These are phyloP conservation scores for Nadsonia starkeyi-henricii DNA, from an alignment of 1,139 yeast species.

Conservation along the genomic window DNA sequence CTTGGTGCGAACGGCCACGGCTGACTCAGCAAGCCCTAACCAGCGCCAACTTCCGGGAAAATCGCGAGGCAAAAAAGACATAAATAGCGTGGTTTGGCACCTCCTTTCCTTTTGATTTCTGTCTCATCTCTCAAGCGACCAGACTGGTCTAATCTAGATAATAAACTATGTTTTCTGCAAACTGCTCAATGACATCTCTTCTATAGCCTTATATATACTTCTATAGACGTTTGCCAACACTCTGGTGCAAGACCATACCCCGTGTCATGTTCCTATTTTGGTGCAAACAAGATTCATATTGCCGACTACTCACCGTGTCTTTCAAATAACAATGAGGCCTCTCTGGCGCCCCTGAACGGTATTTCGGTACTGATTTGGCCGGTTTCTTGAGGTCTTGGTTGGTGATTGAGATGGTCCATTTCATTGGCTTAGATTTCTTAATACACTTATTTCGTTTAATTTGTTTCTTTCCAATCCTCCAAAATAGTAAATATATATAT, in stretches of 20 bases:
- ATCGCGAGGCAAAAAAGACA: too few species aligned
- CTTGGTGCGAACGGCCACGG: too few species aligned
- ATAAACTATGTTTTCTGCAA: not conserved
- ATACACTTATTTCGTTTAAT: too few species aligned
- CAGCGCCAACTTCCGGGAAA: too few species aligned
- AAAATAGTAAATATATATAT: too few species aligned
- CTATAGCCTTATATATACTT: not conserved
- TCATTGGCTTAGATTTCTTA: not conserved
- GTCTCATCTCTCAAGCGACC: too few species aligned
- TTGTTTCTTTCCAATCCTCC: too few species aligned
- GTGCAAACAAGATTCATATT: conserved; percentile 71
- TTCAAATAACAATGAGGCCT: not conserved
- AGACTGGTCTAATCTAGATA: too few species aligned
- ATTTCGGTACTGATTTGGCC: not conserved
- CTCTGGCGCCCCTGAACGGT: not conserved
- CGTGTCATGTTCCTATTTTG: conserved; percentile 72
- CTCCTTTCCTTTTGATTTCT: too few species aligned
- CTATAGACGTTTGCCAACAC: conserved; percentile 90
- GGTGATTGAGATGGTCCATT: not conserved
- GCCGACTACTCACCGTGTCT: not conserved
- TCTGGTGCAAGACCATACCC: conserved; percentile 55
- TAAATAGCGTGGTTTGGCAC: too few species aligned
- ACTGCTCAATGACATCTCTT: not conserved
- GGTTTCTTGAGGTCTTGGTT: not conserved
- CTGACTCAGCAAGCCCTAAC: too few species aligned